These are phyloP conservation scores for Phytophthora agathidicida DNA, from an alignment of 352 stramenopile genomes.

Conservation along the genomic window DNA sequence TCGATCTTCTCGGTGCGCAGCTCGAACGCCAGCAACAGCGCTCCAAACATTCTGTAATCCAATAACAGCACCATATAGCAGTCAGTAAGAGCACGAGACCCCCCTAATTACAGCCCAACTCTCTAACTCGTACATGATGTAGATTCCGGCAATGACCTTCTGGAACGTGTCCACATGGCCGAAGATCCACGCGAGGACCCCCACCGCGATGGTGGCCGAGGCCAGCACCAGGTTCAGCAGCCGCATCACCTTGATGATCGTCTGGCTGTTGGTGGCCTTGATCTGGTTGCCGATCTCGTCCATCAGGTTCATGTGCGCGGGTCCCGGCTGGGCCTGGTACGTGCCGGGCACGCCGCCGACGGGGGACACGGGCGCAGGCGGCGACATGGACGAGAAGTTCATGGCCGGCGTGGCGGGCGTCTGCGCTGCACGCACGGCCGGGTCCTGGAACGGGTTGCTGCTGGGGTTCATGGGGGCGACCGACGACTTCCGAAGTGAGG, in stretches of 20 bases:
- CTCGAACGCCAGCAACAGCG: slow-evolving; percentile 82
- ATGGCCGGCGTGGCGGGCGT: slow-evolving; percentile 19
- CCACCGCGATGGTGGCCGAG: slow-evolving; percentile 67
- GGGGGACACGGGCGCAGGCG: slow-evolving; percentile 42
- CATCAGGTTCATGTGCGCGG: slow-evolving; percentile 75
- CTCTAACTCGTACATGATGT: slow-evolving; percentile 77
- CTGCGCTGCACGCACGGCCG: slow-evolving; percentile 48
- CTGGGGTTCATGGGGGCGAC: slow-evolving; percentile 33
- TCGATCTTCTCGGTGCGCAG: slow-evolving; percentile 85
- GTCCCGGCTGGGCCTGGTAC: slow-evolving; percentile 37
- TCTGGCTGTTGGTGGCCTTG: slow-evolving; percentile 83
- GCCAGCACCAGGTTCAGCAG: slow-evolving; percentile 79
- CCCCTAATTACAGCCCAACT: background rate
- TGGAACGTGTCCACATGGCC: slow-evolving; percentile 80
- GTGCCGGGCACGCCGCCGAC: slow-evolving; percentile 12
- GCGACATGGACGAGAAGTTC: slow-evolving; percentile 40
- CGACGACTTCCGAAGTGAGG: slow-evolving; percentile 19
- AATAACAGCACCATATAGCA: slow-evolving; percentile 7
- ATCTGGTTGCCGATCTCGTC: slow-evolving; percentile 84
- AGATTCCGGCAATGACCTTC: slow-evolving; percentile 84
- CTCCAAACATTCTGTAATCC: slow-evolving; percentile 73
- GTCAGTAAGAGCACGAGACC: background rate
- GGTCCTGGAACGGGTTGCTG: slow-evolving; percentile 45
- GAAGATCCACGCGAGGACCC: slow-evolving; percentile 83
- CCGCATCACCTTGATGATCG: slow-evolving; percentile 83